These are phyloP conservation scores for Ampelomyces quisqualis DNA, from an alignment of 2,329 filamentous ascomycete species.

Conservation along the genomic window DNA sequence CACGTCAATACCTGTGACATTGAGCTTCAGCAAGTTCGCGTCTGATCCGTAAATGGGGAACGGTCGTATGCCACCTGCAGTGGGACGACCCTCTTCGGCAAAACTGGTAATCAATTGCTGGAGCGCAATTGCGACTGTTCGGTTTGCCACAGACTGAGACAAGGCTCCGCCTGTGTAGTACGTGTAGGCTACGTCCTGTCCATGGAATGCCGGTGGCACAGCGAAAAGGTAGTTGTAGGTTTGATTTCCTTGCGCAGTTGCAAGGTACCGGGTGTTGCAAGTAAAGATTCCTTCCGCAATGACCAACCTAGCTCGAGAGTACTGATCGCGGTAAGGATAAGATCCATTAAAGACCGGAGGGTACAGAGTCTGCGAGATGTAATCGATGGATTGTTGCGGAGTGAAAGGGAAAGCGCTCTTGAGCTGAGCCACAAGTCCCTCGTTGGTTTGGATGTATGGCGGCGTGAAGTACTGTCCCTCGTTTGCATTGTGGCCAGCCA, in stretches of 20 bases:
- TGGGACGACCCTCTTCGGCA: slow-evolving; percentile 43
- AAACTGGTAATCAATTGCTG: slow-evolving; percentile 52
- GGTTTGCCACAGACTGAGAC: slow-evolving; percentile 27
- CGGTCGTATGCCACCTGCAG: slow-evolving; percentile 42
- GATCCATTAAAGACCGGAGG: slow-evolving; percentile 52
- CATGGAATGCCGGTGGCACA: slow-evolving; percentile 56
- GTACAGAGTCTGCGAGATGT: slow-evolving; percentile 52
- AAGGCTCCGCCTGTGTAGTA: slow-evolving; percentile 50
- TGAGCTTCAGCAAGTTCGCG: slow-evolving; percentile 49
- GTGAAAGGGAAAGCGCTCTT: slow-evolving; percentile 30
- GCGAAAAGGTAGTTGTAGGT: slow-evolving; percentile 57
- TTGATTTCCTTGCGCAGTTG: slow-evolving; percentile 48
- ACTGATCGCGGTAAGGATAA: slow-evolving; percentile 50
- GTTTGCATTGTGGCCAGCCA: slow-evolving; percentile 48
- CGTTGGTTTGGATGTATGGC: slow-evolving; percentile 39
- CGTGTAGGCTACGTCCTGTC: slow-evolving; percentile 54
- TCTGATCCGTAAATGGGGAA: slow-evolving; percentile 53
- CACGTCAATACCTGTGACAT: slow-evolving; percentile 45
- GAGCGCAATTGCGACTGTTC: slow-evolving; percentile 46
- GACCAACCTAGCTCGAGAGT: slow-evolving; percentile 47
- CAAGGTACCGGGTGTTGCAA: slow-evolving; percentile 57
- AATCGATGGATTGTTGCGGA: slow-evolving; percentile 38
- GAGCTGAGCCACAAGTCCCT: slow-evolving; percentile 31
- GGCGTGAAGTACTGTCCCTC: slow-evolving; percentile 51
- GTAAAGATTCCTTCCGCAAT: slow-evolving; percentile 50